These are phyloP conservation scores for Aplosporella prunicola DNA, from an alignment of 2,329 filamentous ascomycete species.

Conservation along the genomic window DNA sequence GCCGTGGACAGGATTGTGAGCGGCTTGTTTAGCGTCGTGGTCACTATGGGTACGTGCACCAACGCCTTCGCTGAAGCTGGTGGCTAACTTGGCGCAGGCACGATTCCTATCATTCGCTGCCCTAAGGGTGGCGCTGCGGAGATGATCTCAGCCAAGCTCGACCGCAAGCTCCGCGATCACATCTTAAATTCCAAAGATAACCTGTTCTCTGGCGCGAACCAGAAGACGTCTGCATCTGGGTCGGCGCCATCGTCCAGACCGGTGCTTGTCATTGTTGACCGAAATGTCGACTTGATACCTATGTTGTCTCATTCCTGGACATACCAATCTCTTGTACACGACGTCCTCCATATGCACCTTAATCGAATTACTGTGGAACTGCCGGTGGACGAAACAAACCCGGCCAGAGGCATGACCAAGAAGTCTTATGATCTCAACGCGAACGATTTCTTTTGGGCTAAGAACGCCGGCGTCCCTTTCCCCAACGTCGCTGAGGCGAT, in stretches of 20 bases:
- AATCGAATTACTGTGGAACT: slow-evolving; percentile 92
- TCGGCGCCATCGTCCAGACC: slow-evolving; percentile 67
- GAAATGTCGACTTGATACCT: slow-evolving; percentile 89
- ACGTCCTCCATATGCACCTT: slow-evolving; percentile 69
- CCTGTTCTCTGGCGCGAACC: slow-evolving; percentile 64
- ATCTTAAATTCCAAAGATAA: slow-evolving; percentile 97
- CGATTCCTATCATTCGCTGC: slow-evolving; percentile 91
- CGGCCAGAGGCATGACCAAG: slow-evolving; percentile 66
- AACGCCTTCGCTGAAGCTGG: slow-evolving; percentile 6
- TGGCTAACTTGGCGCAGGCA: slow-evolving; percentile 41
- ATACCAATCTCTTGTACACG: slow-evolving; percentile 75
- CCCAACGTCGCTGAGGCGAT: slow-evolving; percentile 96
- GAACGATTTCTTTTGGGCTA: slow-evolving; percentile 93
- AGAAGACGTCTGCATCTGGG: slow-evolving; percentile 47
- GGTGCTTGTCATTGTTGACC: slow-evolving; percentile 85
- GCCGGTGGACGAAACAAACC: slow-evolving; percentile 66
- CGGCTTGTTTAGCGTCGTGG: slow-evolving; percentile 92
- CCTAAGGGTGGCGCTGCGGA: slow-evolving; percentile 89
- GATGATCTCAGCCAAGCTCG: slow-evolving; percentile 86
- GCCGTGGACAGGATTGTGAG: slow-evolving; percentile 88
- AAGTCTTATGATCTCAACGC: slow-evolving; percentile 83
- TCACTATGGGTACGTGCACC: slow-evolving; percentile 75
- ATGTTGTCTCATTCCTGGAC: slow-evolving; percentile 98
- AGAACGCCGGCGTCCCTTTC: slow-evolving; percentile 83
- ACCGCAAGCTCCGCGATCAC: slow-evolving; percentile 91